phyloP scores from a whole-genome alignment of 2,329 filamentous ascomycete genomes.

The Stachybotrys elegans region DNA sequence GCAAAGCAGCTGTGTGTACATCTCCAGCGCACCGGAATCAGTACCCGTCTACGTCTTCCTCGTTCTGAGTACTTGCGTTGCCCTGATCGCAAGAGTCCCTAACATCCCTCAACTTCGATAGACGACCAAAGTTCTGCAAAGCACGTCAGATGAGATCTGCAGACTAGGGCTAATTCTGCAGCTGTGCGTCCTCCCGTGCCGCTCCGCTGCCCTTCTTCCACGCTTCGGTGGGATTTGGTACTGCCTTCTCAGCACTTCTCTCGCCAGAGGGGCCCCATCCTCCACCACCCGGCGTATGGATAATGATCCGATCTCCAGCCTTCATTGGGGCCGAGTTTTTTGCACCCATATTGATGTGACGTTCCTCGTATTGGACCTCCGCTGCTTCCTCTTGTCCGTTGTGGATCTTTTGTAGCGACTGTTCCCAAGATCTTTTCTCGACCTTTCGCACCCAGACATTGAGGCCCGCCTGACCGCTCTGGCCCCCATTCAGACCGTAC shows the following conservation, averaged over 20 bases:
- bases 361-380: slow-evolving; percentile 47
- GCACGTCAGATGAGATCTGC: too few species aligned
- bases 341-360: slow-evolving; percentile 66
- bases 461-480: slow-evolving; percentile 70
- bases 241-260: slow-evolving; percentile 44
- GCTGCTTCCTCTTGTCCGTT: slow-evolving; percentile 23
- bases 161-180: too few species aligned
- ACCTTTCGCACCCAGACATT: slow-evolving; percentile 85
- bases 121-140: too few species aligned
- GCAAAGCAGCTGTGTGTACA: too few species aligned
- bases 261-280: slow-evolving; percentile 64
- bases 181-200: slow-evolving; percentile 51
- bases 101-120: too few species aligned
- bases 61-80: too few species aligned
- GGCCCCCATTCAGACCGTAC: slow-evolving; percentile 72
- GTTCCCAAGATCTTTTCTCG: slow-evolving; percentile 47
- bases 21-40: too few species aligned
- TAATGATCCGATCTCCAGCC: slow-evolving; percentile 70
- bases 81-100: too few species aligned
- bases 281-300: slow-evolving; percentile 74
- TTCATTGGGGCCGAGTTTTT: slow-evolving; percentile 78
- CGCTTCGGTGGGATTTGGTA: slow-evolving; percentile 47
- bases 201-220: slow-evolving; percentile 55
- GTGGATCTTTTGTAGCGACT: slow-evolving; percentile 34
- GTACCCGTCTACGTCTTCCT: too few species aligned